These are phyloP conservation scores for Vigna nakashimae DNA, from an alignment of 306 rosid species.

Conservation along the genomic window DNA sequence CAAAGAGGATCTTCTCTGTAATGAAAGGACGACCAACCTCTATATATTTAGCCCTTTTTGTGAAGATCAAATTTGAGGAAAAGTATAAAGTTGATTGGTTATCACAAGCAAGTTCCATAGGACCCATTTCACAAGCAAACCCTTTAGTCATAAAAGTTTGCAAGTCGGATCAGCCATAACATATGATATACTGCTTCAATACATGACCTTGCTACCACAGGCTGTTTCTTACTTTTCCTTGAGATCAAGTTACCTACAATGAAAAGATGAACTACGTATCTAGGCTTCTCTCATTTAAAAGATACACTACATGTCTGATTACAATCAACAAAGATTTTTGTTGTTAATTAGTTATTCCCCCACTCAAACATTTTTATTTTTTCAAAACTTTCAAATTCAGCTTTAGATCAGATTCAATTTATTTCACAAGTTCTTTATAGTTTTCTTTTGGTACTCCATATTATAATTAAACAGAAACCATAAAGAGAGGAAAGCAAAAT, in stretches of 20 bases:
- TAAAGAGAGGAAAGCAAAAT: conserved; percentile 38
- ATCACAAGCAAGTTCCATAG: neutral
- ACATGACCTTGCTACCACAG: neutral
- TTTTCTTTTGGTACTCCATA: conserved; percentile 15
- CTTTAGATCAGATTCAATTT: conserved; percentile 29
- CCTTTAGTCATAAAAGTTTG: neutral
- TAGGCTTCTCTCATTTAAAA: neutral
- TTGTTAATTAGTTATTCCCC: neutral
- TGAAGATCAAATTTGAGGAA: neutral
- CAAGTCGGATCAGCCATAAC: neutral
- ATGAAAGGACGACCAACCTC: neutral
- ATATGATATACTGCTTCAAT: neutral
- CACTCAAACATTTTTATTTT: neutral
- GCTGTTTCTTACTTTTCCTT: neutral
- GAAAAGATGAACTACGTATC: neutral
- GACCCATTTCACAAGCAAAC: neutral
- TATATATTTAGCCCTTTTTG: neutral
- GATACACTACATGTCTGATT: neutral
- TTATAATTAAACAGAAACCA: conserved; percentile 20
- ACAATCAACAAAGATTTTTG: neutral
- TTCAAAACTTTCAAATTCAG: conserved; percentile 18
- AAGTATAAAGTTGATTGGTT: neutral
- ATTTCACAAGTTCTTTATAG: conserved; percentile 15
- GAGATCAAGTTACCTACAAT: neutral
- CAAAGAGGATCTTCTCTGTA: neutral